Evolutionary conservation across 805 yeast species (phyloP).

Genomic region (Maudiozyma bulderi): DNA sequence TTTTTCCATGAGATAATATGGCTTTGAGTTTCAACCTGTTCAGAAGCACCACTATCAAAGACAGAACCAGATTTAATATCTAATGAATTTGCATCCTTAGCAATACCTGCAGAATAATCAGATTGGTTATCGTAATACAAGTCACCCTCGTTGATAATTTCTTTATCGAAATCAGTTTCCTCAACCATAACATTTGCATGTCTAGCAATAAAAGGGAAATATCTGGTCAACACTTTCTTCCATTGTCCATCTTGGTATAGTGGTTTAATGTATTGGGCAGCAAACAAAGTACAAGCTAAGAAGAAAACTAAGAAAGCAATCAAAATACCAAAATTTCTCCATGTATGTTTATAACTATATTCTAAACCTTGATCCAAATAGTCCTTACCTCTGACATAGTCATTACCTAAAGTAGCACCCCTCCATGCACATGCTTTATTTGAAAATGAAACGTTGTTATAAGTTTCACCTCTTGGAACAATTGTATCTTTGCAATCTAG

Average conservation of each 20-base stretch:
- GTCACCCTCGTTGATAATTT: not conserved
- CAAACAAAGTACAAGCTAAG: conserved; percentile 20
- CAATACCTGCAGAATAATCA: not conserved
- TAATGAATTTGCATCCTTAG: not conserved
- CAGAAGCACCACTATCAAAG: not conserved
- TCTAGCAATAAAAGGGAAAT: not conserved
- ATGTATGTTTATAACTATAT: conserved; percentile 49
- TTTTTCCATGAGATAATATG: conserved; percentile 57
- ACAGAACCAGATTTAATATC: not conserved
- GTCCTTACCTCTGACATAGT: conserved; percentile 44
- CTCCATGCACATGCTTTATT: conserved; percentile 47
- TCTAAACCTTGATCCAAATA: conserved; percentile 40
- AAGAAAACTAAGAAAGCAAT: conserved; percentile 40
- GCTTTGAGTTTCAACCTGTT: conserved; percentile 14
- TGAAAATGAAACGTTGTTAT: conserved; percentile 30
- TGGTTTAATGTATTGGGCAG: conserved; percentile 27
- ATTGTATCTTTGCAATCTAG: conserved; percentile 45
- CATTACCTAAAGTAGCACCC: conserved; percentile 50
- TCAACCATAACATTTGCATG: not conserved
- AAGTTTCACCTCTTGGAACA: conserved; percentile 54
- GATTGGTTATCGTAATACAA: not conserved
- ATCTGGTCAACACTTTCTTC: not conserved
- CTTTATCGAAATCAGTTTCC: not conserved
- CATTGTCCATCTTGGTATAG: conserved; percentile 7
- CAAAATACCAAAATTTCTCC: conserved; percentile 71